Conservation (phyloP, 2,329 filamentous ascomycete species). For the Aplosporella prunicola region DNA sequence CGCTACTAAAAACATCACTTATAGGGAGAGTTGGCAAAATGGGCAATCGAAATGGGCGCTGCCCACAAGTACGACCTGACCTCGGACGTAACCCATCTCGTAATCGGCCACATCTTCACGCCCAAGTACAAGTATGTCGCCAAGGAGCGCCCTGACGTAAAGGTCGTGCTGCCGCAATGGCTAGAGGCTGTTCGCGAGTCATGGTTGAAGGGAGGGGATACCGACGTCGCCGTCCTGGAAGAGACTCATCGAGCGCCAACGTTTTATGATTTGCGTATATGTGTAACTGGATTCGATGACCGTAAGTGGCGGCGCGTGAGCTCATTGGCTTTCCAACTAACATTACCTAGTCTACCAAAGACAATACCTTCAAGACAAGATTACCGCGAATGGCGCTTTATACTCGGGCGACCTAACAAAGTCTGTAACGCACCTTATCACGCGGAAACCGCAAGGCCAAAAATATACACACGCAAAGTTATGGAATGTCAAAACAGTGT, state of each 20-base stretch:
- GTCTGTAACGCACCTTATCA: slow-evolving; percentile 78
- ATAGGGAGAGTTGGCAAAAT: slow-evolving; percentile 48
- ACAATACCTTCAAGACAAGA: slow-evolving; percentile 57
- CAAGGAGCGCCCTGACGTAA: slow-evolving; percentile 75
- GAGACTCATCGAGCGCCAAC: slow-evolving; percentile 53
- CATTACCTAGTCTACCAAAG: slow-evolving; percentile 50
- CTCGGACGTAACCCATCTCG: slow-evolving; percentile 88
- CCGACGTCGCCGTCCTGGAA: slow-evolving; percentile 64
- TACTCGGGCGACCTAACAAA: slow-evolving; percentile 85
- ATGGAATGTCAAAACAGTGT: slow-evolving; percentile 74
- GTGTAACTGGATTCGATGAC: slow-evolving; percentile 62
- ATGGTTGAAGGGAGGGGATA: slow-evolving; percentile 72
- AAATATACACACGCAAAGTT: slow-evolving; percentile 82
- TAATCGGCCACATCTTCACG: slow-evolving; percentile 82
- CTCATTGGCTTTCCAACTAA: slow-evolving; percentile 17
- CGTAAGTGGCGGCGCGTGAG: slow-evolving; percentile 30
- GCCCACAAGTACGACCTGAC: slow-evolving; percentile 83
- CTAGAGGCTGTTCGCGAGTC: slow-evolving; percentile 66
- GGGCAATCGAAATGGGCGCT: slow-evolving; percentile 74
- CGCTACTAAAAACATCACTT: no score
- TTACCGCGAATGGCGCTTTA: slow-evolving; percentile 62
- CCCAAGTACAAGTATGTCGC: slow-evolving; percentile 95
- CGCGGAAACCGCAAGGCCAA: slow-evolving; percentile 66
- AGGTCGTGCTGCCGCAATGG: slow-evolving; percentile 74
- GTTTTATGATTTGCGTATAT: slow-evolving; percentile 54